Evolutionary conservation across 768 basidiomycete genomes (phyloP), one percentile per base, ranked within the genome.

Genomic region (Agaricus sinodeliciosus): DNA sequence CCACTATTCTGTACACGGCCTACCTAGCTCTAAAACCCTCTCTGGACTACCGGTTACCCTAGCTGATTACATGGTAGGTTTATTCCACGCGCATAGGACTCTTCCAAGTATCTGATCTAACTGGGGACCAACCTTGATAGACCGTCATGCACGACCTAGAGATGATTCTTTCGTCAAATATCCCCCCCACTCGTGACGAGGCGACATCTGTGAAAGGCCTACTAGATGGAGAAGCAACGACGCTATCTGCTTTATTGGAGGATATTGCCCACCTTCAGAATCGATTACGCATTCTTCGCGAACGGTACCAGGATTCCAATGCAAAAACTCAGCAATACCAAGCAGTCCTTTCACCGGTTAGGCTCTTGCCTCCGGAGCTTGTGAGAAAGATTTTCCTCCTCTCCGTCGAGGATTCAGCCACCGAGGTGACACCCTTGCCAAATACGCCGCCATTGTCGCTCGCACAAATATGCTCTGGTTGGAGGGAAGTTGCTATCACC

Each of bases 391-490:
- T 47, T 31, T 35, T 47, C 28, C 28, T 47, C n/a, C n/a, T n/a
- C 31, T 35, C 31, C n/a, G 31, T 18, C 28, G 45, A 35, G 45
- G 31, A 34, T 7, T 28, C 16, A 16, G 9, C 45, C 15, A 9
- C 15, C 15, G 18, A 28, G 4, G n/a, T 15, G 31, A n/a, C 31
- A 19, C 43, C 26, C 27, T 26, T 15, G 22, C 26, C 43, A 2
- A 15, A 15, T 12, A 25, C 15, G 15, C 43, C 27, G 5, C 43
- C 43, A n/a, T 27, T 44, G 8, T 44, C 43, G 43, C 43, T 44
- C 26, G n/a, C 43, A 22, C 43, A 44, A 28, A 44, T 44, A 27
- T 44, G 43, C 26, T 47, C 45, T 35, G 45, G 45, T 12, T 47
- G 27, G 31, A 47, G 45, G 18, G 28, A 47, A 16, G 45, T 47